phyloP scores from a whole-genome alignment of 148 eudicot species.

The Chenopodium suecicum region DNA sequence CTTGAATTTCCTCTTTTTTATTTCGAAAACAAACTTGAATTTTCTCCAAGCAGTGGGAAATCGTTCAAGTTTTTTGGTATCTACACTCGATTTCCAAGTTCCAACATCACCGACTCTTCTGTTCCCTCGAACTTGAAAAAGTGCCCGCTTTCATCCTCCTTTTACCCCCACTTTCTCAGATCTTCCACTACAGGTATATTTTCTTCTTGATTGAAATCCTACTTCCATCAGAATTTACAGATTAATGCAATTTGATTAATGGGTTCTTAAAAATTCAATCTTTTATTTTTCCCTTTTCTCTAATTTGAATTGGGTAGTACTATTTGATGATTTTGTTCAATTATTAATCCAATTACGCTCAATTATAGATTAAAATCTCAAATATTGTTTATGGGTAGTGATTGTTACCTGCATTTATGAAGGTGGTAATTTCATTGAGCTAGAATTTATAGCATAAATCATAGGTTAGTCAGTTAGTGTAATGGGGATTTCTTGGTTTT shows the following conservation, averaged over 20 bases:
- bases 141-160: neutral
- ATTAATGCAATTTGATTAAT: neutral
- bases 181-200: neutral
- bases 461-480: neutral
- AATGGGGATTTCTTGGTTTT: neutral
- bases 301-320: neutral
- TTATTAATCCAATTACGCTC: neutral
- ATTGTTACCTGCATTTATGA: neutral
- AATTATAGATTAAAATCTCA: no score
- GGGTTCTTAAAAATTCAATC: neutral
- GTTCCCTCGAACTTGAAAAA: neutral
- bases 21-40: no score
- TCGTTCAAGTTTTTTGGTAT: no score
- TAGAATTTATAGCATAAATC: neutral
- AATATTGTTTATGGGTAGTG: neutral
- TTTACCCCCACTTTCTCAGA: neutral
- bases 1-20: no score
- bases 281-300: neutral
- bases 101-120: neutral
- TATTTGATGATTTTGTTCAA: no score
- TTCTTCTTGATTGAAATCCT: neutral
- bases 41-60: no score
- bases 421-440: neutral
- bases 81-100: neutral
- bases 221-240: neutral